Evolutionary conservation across 1,139 yeast species (phyloP), one percentile per base, ranked within the genome.

Genomic region (Groenewaldozyma auringiensis): DNA sequence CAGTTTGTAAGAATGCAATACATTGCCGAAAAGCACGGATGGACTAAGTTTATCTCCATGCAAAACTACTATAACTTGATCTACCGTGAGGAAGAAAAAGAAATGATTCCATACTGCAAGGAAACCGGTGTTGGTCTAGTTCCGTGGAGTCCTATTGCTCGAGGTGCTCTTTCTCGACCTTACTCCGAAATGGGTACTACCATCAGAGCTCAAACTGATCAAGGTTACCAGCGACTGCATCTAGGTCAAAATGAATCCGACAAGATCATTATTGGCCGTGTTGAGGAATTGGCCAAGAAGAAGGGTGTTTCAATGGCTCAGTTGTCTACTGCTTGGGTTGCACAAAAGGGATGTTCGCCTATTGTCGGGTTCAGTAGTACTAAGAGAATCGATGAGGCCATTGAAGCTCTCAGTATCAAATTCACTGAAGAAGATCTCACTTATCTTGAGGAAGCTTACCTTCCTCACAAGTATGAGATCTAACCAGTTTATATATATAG

Each of bases 21-120:
- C 47, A 61, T 70, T 46, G 81, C 81, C 14, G 79, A 76, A 45
- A 63, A 62, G 50, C 50, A 69, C 52, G 72, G 72, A 3, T 75
- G 77, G 77, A 68, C 69, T 52, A 76, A 75, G 58, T 78, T 78
- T 50, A 67, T 76, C 49, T 68, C 76, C 43, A 76, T 77, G 80
- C 83, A 78, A 60, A 72, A 72, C 53, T 74, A 67, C 57, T 75
- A 75, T 59, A 76, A 74, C 56, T 64, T 77, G 52, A 49, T 77
- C 4, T 68, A 74, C 58, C 65, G 83, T 25, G 81, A 77, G 56
- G 82, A 78, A 46, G 83, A 78, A 57, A 62, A 74, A 33, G 82
- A 78, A 54, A 68, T 77, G 74, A 73, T 69, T 52, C 77, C 75
- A 32, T 77, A 65, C 61, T 74, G 79, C 56, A 60, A 74, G 9